phyloP scores from a whole-genome alignment of 768 basidiomycete genomes.

The Boletus vermiculosoides region DNA sequence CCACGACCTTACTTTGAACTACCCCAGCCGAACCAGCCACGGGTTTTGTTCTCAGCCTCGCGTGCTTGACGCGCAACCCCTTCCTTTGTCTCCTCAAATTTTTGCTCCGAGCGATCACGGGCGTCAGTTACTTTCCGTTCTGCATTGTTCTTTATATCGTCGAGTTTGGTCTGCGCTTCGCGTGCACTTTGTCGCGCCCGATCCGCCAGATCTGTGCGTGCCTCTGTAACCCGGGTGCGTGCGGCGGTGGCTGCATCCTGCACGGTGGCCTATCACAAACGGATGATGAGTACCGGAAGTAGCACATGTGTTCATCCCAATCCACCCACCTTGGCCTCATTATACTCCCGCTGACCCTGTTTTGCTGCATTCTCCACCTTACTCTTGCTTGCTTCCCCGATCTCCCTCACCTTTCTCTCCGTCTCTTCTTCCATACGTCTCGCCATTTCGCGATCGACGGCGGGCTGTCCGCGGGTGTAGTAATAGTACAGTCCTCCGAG shows the following conservation, averaged over 20 bases:
- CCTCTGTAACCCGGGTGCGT: constrained; percentile 20
- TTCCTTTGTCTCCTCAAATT: constrained; percentile 32
- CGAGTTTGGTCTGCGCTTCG: constrained; percentile 25
- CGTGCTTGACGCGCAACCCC: constrained; percentile 21
- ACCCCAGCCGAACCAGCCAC: constrained; percentile 43
- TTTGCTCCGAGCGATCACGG: constrained; percentile 27
- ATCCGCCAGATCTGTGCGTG: constrained; percentile 25
- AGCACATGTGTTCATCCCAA: background rate
- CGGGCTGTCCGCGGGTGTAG: constrained; percentile 28
- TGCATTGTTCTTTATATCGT: constrained; percentile 27
- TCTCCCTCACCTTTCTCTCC: constrained; percentile 27
- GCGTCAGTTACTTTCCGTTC: constrained; percentile 25
- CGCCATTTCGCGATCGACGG: constrained; percentile 22
- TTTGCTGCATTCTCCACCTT: constrained; percentile 27
- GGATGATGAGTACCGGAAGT: background rate
- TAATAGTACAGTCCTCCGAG: constrained; percentile 40
- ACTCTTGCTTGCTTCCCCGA: constrained; percentile 33
- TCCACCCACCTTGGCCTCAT: constrained; percentile 34
- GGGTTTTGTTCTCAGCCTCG: constrained; percentile 26
- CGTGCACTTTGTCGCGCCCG: constrained; percentile 27
- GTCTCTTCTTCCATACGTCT: constrained; percentile 35
- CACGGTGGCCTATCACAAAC: constrained; percentile 15
- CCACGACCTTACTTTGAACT: constrained; percentile 25
- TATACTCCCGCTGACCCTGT: constrained; percentile 35
- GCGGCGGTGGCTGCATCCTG: constrained; percentile 17